Percentiles rank a stretch among this genome's conserved stretches.
These are phyloP conservation scores for Lactuca saligna DNA, from an alignment of 129 eudicot species.

Conservation along the genomic window DNA sequence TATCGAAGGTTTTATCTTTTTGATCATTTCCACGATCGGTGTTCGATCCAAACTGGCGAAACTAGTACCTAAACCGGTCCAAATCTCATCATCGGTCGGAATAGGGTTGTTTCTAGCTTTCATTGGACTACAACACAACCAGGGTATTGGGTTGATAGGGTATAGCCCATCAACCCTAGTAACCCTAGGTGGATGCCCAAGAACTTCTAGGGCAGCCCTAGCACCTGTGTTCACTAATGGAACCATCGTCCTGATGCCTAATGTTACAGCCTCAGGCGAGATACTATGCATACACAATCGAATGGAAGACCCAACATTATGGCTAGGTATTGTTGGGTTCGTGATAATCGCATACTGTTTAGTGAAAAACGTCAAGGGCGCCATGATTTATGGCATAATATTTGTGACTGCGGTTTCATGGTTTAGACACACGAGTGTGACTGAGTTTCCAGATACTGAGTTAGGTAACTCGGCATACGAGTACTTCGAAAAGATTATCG, in stretches of 20 bases:
- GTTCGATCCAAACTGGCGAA: slow-evolving; percentile 58
- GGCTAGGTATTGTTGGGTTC: slow-evolving; percentile 63
- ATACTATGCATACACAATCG: slow-evolving; percentile 52
- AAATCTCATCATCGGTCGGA: slow-evolving; percentile 71
- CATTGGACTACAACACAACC: slow-evolving; percentile 67
- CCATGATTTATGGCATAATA: slow-evolving; percentile 80
- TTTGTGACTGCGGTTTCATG: slow-evolving; percentile 69
- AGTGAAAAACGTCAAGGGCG: slow-evolving; percentile 62
- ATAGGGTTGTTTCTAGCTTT: slow-evolving; percentile 78
- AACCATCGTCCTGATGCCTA: slow-evolving; percentile 47
- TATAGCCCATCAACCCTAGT: slow-evolving; percentile 68
- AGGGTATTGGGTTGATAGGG: slow-evolving; percentile 68
- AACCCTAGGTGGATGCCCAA: slow-evolving; percentile 69
- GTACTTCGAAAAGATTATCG: slow-evolving; percentile 58
- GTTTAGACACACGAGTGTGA: slow-evolving; percentile 58
- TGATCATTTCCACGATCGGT: slow-evolving; percentile 58
- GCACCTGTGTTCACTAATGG: slow-evolving; percentile 57
- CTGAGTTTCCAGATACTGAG: slow-evolving; percentile 59
- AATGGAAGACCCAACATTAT: slow-evolving; percentile 72
- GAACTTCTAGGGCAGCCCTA: slow-evolving; percentile 43
- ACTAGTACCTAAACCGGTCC: slow-evolving; percentile 58
- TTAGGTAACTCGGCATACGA: slow-evolving; percentile 48
- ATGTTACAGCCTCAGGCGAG: slow-evolving; percentile 51
- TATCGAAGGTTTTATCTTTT: slow-evolving; percentile 59
- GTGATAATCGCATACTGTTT: slow-evolving; percentile 63